Evolutionary conservation across 2,329 filamentous ascomycete species (phyloP).

Genomic region (Aspergillus proliferans): DNA sequence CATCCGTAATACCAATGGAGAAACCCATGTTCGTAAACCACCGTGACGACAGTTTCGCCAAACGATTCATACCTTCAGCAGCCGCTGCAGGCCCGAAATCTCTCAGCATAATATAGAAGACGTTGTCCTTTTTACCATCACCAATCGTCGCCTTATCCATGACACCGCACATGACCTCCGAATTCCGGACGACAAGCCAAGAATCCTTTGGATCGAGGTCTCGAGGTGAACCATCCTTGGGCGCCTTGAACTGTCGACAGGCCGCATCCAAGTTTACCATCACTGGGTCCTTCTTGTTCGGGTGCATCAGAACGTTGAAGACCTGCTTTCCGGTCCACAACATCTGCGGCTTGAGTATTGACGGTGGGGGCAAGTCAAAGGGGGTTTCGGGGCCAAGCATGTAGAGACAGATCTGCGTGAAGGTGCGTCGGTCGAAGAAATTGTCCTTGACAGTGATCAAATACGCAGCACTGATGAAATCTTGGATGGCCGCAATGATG

Average conservation of each 20-base stretch:
- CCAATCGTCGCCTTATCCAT: constrained; percentile 99
- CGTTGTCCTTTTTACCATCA: constrained; percentile 91
- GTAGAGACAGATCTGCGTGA: constrained; percentile 83
- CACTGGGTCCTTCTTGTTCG: constrained; percentile 76
- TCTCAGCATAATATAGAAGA: constrained; percentile 93
- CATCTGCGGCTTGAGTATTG: constrained; percentile 75
- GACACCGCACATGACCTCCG: constrained; percentile 90
- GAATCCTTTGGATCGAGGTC: constrained; percentile 79
- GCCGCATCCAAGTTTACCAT: constrained; percentile 89
- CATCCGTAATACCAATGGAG: constrained; percentile 92
- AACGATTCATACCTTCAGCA: constrained; percentile 84
- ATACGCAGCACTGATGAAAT: constrained; percentile 96
- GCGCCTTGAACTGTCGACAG: constrained; percentile 63
- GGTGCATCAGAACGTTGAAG: constrained; percentile 85
- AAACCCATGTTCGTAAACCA: constrained; percentile 88
- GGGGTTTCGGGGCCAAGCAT: constrained; percentile 79
- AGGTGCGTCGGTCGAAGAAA: constrained; percentile 83
- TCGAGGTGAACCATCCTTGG: constrained; percentile 33
- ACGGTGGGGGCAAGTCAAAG: constrained; percentile 79
- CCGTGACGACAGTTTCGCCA: constrained; percentile 84
- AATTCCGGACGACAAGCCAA: constrained; percentile 90
- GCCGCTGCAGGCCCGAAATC: constrained; percentile 89
- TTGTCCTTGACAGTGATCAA: constrained; percentile 85
- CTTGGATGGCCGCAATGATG: constrained; percentile 97
- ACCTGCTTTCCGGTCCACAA: constrained; percentile 97